Percentiles rank a stretch among this genome's conserved stretches.
Evolutionary conservation across 257 asterid genomes (phyloP).

Genomic region (Scutellaria galericulata): DNA sequence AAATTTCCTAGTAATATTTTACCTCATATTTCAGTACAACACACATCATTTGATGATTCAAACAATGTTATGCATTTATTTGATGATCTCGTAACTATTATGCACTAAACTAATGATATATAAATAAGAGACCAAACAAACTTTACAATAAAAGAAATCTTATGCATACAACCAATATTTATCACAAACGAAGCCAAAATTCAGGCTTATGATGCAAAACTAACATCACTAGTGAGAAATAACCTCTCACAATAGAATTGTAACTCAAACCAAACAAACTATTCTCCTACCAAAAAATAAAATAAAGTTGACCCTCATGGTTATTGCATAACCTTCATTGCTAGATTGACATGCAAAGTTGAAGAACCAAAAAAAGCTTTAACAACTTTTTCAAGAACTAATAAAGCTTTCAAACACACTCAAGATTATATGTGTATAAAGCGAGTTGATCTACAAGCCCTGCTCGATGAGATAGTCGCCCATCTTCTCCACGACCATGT

Average conservation of each 20-base stretch:
- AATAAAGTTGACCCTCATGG: constrained; percentile 29
- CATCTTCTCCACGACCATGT: constrained; percentile 69
- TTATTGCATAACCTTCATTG: constrained; percentile 32
- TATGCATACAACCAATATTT: no score
- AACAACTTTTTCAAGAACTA: not conserved
- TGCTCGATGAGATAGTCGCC: constrained; percentile 68
- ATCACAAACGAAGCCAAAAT: no score
- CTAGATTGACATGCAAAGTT: constrained; percentile 25
- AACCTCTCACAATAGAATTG: constrained; percentile 16
- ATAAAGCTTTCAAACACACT: not conserved
- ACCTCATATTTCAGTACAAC: no score
- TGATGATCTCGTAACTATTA: no score
- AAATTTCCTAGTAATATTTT: no score
- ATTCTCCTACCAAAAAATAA: not conserved
- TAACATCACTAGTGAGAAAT: constrained; percentile 22
- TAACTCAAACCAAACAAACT: constrained; percentile 19
- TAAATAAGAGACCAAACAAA: no score
- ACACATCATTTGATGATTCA: no score
- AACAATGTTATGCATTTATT: no score
- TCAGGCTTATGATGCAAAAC: constrained; percentile 25
- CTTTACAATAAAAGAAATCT: no score
- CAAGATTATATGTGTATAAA: not conserved
- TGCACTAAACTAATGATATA: no score
- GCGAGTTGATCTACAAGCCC: constrained; percentile 42
- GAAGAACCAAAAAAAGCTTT: constrained; percentile 29